phyloP scores from a whole-genome alignment of 2,329 filamentous ascomycete genomes.

The Aspergillus sp. region DNA sequence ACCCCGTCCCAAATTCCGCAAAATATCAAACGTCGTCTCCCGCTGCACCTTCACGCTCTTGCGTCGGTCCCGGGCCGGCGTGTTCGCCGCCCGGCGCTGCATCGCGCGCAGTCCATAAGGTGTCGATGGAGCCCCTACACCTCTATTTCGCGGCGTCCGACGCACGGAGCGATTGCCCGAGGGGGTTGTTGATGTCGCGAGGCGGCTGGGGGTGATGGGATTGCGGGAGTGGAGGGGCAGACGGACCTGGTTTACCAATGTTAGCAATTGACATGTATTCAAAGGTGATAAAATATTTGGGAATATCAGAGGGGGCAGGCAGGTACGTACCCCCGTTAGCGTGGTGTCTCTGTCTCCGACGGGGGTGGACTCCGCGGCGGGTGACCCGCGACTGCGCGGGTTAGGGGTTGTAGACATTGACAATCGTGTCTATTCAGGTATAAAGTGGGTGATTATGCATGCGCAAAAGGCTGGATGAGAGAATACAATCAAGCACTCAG shows the following conservation, averaged over 20 bases:
- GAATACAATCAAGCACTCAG: too few relatives aligned
- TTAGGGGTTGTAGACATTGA: constrained; percentile 32
- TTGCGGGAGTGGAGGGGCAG: constrained; percentile 30
- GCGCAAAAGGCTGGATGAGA: background rate
- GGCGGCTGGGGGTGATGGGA: constrained; percentile 38
- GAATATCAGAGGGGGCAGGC: background rate
- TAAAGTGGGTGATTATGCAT: background rate
- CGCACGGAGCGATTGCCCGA: constrained; percentile 34
- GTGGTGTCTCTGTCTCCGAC: constrained; percentile 31
- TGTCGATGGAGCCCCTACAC: constrained; percentile 48
- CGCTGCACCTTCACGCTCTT: constrained; percentile 51
- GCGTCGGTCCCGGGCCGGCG: constrained; percentile 50
- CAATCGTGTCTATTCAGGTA: background rate
- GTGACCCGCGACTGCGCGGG: constrained; percentile 27
- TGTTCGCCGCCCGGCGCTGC: constrained; percentile 54
- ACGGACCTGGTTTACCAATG: constrained; percentile 26
- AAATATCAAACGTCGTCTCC: constrained; percentile 56
- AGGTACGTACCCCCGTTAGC: constrained; percentile 24
- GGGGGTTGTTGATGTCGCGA: constrained; percentile 28
- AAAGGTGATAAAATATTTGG: background rate
- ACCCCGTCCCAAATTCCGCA: constrained; percentile 55
- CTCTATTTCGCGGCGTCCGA: constrained; percentile 34
- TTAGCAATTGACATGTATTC: background rate
- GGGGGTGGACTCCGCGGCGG: constrained; percentile 23
- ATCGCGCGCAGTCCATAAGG: constrained; percentile 57